A percentile compares a stretch with the other conserved stretches of the same genome.
Evolutionary conservation across 345 rosid genomes (phyloP).

Genomic region (sweet orange (Citrus sinensis)): DNA sequence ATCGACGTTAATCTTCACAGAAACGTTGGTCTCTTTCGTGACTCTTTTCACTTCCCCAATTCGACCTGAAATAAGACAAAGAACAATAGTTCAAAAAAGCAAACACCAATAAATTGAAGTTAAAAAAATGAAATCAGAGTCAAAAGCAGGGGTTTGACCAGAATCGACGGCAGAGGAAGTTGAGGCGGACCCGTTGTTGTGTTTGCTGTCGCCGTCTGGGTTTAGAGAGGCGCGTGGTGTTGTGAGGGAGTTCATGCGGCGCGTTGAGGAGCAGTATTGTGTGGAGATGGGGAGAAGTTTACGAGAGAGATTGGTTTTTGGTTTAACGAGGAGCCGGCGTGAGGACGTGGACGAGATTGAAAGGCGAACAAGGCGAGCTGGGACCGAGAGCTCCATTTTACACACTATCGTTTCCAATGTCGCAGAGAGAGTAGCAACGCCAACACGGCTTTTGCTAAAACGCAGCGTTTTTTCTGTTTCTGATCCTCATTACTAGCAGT

Average conservation of each 20-base stretch:
- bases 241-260: neutral
- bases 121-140: neutral
- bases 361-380: conserved; percentile 16
- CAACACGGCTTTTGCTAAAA: neutral
- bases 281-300: neutral
- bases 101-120: neutral
- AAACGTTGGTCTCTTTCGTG: conserved; percentile 83
- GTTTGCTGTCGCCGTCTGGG: neutral
- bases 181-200: conserved; percentile 29
- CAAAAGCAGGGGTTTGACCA: conserved; percentile 13
- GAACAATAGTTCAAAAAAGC: neutral
- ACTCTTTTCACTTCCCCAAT: conserved; percentile 81
- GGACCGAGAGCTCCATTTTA: conserved; percentile 29
- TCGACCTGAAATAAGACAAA: conserved; percentile 30
- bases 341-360: neutral
- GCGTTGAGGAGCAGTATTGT: neutral
- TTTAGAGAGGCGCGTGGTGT: conserved; percentile 4
- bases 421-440: neutral
- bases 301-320: neutral
- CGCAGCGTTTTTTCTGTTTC: neutral
- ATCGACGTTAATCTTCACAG: conserved; percentile 71
- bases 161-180: conserved; percentile 20
- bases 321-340: neutral
- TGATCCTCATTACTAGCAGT: too few relatives aligned
- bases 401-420: neutral